Conservation (phyloP, 768 basidiomycete species). For the Suillus spraguei region DNA sequence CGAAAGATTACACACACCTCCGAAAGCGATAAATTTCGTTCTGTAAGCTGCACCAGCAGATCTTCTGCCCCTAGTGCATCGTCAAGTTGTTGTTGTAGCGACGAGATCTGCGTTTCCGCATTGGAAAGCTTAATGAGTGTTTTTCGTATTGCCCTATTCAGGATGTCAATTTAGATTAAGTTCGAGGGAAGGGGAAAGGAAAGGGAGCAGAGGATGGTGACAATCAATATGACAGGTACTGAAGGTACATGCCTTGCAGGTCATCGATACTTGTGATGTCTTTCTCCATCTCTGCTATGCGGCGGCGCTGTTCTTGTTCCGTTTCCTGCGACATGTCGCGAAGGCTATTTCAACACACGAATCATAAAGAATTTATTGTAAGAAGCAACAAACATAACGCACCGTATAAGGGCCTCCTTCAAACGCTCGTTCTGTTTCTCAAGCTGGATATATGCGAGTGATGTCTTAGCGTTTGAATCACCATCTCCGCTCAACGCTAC, state of each 20-base stretch:
- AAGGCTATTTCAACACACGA: slow-evolving; percentile 48
- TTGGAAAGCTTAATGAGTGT: slow-evolving; percentile 80
- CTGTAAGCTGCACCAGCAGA: slow-evolving; percentile 93
- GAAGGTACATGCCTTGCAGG: slow-evolving; percentile 62
- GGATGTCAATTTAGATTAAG: slow-evolving; percentile 4
- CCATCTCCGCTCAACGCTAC: slow-evolving; percentile 30
- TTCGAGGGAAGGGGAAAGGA: slow-evolving; percentile 10
- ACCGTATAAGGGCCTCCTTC: slow-evolving; percentile 93
- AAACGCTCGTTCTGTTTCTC: slow-evolving; percentile 96
- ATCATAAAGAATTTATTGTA: not conserved
- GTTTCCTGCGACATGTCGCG: slow-evolving; percentile 88
- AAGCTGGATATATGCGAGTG: slow-evolving; percentile 78
- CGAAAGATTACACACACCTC: slow-evolving; percentile 55
- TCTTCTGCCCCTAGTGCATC: slow-evolving; percentile 96
- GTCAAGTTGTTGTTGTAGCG: slow-evolving; percentile 92
- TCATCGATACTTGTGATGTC: slow-evolving; percentile 80
- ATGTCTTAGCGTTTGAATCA: slow-evolving; percentile 48
- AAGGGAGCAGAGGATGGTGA: no score
- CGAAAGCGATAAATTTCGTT: slow-evolving; percentile 87
- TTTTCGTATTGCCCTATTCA: slow-evolving; percentile 73
- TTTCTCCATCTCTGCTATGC: slow-evolving; percentile 88
- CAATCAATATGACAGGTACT: not conserved
- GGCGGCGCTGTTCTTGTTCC: slow-evolving; percentile 79
- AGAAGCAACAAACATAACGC: slow-evolving; percentile 19
- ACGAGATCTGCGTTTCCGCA: slow-evolving; percentile 91